Percentiles rank a stretch among this genome's conserved stretches.
Evolutionary conservation across 345 rosid species (phyloP).

Genomic region (Ailanthus altissimus): DNA sequence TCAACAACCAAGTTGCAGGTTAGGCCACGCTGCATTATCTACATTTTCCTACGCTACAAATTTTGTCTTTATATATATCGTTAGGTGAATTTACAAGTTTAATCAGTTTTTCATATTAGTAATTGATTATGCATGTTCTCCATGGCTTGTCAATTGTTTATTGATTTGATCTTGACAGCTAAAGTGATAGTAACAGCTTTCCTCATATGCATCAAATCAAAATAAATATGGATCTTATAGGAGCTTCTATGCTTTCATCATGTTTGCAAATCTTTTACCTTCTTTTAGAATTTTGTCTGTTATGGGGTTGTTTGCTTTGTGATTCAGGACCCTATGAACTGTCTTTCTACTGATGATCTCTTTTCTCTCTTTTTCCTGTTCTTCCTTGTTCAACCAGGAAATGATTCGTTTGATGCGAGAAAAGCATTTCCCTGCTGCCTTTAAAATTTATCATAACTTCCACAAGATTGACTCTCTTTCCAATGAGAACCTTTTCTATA

Average conservation of each 20-base stretch:
- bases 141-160: neutral
- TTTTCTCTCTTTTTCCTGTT: neutral
- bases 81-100: neutral
- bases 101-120: neutral
- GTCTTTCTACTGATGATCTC: neutral
- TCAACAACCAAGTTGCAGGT: constrained; percentile 89
- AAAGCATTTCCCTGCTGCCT: constrained; percentile 74
- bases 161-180: neutral
- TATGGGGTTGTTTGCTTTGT: neutral
- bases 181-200: constrained; percentile 3
- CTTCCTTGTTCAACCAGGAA: constrained; percentile 54
- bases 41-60: neutral
- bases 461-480: constrained; percentile 64
- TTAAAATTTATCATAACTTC: constrained; percentile 89
- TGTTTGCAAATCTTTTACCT: neutral
- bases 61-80: neutral
- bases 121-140: neutral
- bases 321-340: neutral
- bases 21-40: constrained; percentile 6
- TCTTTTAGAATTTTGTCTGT: neutral
- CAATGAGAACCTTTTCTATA: constrained; percentile 73
- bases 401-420: constrained; percentile 84
- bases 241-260: neutral
- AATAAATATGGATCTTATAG: neutral
- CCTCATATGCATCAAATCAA: neutral